Percentiles rank a stretch among this genome's conserved stretches.
Evolutionary conservation across 78 protist species (phyloP).

Genomic region (Anaeramoeba ignava): DNA sequence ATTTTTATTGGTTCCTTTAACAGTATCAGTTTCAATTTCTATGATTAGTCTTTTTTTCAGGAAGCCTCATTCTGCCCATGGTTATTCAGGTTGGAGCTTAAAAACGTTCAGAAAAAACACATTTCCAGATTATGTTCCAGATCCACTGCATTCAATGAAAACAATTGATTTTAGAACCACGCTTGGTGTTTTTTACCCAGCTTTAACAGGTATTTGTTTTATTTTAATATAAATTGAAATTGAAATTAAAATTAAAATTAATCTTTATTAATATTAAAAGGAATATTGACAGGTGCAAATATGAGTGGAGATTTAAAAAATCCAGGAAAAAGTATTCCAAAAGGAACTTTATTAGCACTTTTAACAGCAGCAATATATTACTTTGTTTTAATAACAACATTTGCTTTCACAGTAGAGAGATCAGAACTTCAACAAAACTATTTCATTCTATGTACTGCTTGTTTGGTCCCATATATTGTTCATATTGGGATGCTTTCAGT

Average conservation of each 20-base stretch:
- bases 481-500: constrained; percentile 19
- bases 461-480: too few species aligned
- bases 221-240: too few species aligned
- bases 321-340: constrained; percentile 45
- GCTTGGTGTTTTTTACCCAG: constrained; percentile 59
- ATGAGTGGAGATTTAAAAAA: constrained; percentile 38
- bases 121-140: constrained; percentile 6
- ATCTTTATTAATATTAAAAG: too few species aligned
- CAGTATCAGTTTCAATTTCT: constrained; percentile 7
- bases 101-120: constrained; percentile 1
- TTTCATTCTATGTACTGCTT: too few species aligned
- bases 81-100: background rate
- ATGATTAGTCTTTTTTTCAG: constrained; percentile 1
- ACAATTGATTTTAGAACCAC: constrained; percentile 1
- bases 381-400: too few species aligned
- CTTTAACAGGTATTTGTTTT: constrained; percentile 57
- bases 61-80: background rate
- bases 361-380: constrained; percentile 12
- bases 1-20: constrained; percentile 12
- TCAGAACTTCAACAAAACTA: too few species aligned
- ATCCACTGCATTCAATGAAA: too few species aligned
- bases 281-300: constrained; percentile 66
- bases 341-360: constrained; percentile 34
- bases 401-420: too few species aligned
- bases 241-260: too few species aligned